A percentile compares a stretch with the other conserved stretches of the same genome.
Evolutionary conservation across 257 asterid genomes (phyloP).

Genomic region (Solanum infundibuliforme): DNA sequence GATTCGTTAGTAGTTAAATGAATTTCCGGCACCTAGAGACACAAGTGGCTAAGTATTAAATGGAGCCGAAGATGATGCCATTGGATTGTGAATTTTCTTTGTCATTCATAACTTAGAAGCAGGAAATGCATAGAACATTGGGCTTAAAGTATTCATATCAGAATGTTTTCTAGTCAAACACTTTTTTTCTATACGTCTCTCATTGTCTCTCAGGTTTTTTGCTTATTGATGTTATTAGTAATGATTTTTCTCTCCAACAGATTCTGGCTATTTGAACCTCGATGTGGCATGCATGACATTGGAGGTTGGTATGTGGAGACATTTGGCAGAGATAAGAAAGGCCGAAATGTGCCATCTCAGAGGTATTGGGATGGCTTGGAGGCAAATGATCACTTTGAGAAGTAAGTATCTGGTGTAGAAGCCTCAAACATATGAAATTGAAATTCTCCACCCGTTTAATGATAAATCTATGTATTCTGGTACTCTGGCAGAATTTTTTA

Average conservation of each 20-base stretch:
- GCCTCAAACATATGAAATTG: constrained; percentile 5
- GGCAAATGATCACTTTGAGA: constrained; percentile 32
- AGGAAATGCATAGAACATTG: not conserved
- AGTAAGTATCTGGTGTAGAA: constrained; percentile 40
- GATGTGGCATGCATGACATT: constrained; percentile 79
- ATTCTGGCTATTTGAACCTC: constrained; percentile 97
- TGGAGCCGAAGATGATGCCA: not conserved
- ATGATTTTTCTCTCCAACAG: constrained; percentile 28
- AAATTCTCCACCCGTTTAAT: not conserved
- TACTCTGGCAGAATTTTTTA: not conserved
- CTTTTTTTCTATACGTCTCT: not conserved
- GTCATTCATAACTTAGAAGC: not conserved
- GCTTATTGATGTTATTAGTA: constrained; percentile 9
- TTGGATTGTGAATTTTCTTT: not conserved
- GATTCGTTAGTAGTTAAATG: not conserved
- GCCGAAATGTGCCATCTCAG: constrained; percentile 46
- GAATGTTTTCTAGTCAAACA: not conserved
- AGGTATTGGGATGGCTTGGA: constrained; percentile 69
- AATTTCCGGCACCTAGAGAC: not conserved
- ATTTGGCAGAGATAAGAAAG: constrained; percentile 68
- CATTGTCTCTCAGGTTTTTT: not conserved
- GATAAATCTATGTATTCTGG: not conserved
- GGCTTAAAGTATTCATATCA: not conserved
- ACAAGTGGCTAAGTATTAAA: not conserved
- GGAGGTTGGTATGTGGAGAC: constrained; percentile 99